Evolutionary conservation across 192 early-diverging fungal genomes (phyloP).

Genomic region (Piromyces sp.): DNA sequence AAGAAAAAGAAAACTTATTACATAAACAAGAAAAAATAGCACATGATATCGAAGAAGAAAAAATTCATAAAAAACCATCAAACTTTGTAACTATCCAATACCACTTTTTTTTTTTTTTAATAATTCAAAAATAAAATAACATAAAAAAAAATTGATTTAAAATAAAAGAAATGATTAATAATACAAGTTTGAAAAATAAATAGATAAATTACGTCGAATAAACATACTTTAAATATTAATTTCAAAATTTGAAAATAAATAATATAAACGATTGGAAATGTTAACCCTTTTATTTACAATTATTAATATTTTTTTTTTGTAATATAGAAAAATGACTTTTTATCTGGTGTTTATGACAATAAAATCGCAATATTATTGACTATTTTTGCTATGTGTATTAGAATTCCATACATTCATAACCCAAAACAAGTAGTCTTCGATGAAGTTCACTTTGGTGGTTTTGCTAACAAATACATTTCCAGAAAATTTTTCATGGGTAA

Average conservation of each 20-base stretch:
- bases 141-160: no score
- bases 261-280: no score
- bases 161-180: no score
- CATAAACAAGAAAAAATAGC: background rate
- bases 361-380: background rate
- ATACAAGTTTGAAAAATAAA: no score
- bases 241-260: no score
- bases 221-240: no score
- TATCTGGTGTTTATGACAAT: background rate
- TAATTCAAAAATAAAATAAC: no score
- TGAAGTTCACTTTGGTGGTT: background rate
- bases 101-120: background rate
- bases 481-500: background rate
- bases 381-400: background rate
- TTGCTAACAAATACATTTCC: background rate
- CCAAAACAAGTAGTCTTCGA: background rate
- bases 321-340: background rate
- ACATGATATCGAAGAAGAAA: background rate
- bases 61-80: background rate
- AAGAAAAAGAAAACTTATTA: background rate
- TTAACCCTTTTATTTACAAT: no score
- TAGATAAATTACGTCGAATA: no score
- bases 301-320: background rate
- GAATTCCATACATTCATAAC: background rate
- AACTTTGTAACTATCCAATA: background rate